Percentiles rank a stretch among this genome's conserved stretches.
phyloP scores from a whole-genome alignment of 306 rosid species.

The Biancaea sappan region DNA sequence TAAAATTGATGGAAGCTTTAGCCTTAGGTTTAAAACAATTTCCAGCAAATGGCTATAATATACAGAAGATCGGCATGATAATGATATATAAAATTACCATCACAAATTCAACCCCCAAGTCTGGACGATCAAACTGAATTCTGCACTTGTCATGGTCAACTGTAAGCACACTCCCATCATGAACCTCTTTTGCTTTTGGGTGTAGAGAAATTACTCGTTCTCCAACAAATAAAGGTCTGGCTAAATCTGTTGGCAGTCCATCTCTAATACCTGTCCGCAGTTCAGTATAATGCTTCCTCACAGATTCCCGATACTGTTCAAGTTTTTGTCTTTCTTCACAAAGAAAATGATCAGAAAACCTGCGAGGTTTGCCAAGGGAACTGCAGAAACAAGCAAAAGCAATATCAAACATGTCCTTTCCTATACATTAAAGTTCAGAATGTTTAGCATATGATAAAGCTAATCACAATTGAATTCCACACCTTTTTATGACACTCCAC shows the following conservation, averaged over 20 bases:
- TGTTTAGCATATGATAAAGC: slow-evolving; percentile 7
- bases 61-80: slow-evolving; percentile 6
- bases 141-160: slow-evolving; percentile 85
- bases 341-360: slow-evolving; percentile 83
- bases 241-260: slow-evolving; percentile 94
- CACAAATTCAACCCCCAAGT: slow-evolving; percentile 85
- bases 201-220: slow-evolving; percentile 86
- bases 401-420: slow-evolving; percentile 19
- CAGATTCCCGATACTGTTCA: slow-evolving; percentile 76
- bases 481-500: slow-evolving; percentile 93
- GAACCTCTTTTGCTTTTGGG: slow-evolving; percentile 85
- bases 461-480: slow-evolving; percentile 22
- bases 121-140: slow-evolving; percentile 80
- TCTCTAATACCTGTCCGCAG: slow-evolving; percentile 65
- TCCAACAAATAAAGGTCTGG: slow-evolving; percentile 85
- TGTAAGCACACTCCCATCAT: slow-evolving; percentile 85
- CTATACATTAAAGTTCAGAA: slow-evolving; percentile 9
- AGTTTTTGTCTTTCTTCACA: slow-evolving; percentile 79
- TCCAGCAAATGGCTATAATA: slow-evolving; percentile 6
- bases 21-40: slow-evolving; percentile 17
- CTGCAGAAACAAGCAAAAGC: slow-evolving; percentile 52
- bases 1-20: not conserved
- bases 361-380: slow-evolving; percentile 93
- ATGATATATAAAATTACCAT: slow-evolving; percentile 55
- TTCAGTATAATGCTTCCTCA: slow-evolving; percentile 76